These are phyloP conservation scores for Nakazawaea sp. DNA, from an alignment of 805 yeast species.

Conservation along the genomic window DNA sequence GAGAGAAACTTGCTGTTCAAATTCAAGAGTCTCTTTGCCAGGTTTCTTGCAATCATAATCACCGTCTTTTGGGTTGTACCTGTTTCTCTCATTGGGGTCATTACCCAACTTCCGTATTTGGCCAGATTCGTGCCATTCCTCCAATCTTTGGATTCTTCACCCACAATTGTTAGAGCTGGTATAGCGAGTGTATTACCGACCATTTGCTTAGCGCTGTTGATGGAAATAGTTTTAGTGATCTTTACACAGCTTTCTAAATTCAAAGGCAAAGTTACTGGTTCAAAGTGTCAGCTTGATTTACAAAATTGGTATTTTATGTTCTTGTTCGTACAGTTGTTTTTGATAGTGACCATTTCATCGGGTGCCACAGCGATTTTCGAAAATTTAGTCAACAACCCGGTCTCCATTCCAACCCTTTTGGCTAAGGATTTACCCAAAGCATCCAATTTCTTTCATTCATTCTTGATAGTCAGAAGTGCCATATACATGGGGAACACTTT, in stretches of 20 bases:
- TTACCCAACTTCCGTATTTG: slow-evolving; percentile 67
- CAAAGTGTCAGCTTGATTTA: slow-evolving; percentile 59
- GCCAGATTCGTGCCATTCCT: slow-evolving; percentile 56
- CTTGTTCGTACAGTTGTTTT: slow-evolving; percentile 72
- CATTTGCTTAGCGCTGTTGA: slow-evolving; percentile 51
- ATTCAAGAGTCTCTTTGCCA: slow-evolving; percentile 36
- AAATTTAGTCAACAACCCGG: slow-evolving; percentile 60
- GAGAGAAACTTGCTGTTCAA: slow-evolving; percentile 28
- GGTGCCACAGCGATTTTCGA: slow-evolving; percentile 62
- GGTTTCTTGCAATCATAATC: slow-evolving; percentile 36
- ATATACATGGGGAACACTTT: slow-evolving; percentile 70
- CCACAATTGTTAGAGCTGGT: slow-evolving; percentile 44
- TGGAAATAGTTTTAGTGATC: slow-evolving; percentile 52
- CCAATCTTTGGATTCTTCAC: slow-evolving; percentile 46
- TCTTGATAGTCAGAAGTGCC: slow-evolving; percentile 66
- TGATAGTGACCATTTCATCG: slow-evolving; percentile 80
- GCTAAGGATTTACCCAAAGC: slow-evolving; percentile 82
- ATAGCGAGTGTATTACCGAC: slow-evolving; percentile 66
- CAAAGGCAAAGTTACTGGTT: slow-evolving; percentile 56
- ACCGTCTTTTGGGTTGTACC: slow-evolving; percentile 71
- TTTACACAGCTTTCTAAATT: slow-evolving; percentile 47
- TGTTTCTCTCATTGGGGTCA: slow-evolving; percentile 69
- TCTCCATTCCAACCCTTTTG: slow-evolving; percentile 60
- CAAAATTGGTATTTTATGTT: slow-evolving; percentile 78
- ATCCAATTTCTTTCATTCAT: slow-evolving; percentile 79